A percentile compares a stretch with the other conserved stretches of the same genome.
These are phyloP conservation scores for Ascocoryne sarcoides DNA, from an alignment of 2,329 filamentous ascomycete species.

Conservation along the genomic window DNA sequence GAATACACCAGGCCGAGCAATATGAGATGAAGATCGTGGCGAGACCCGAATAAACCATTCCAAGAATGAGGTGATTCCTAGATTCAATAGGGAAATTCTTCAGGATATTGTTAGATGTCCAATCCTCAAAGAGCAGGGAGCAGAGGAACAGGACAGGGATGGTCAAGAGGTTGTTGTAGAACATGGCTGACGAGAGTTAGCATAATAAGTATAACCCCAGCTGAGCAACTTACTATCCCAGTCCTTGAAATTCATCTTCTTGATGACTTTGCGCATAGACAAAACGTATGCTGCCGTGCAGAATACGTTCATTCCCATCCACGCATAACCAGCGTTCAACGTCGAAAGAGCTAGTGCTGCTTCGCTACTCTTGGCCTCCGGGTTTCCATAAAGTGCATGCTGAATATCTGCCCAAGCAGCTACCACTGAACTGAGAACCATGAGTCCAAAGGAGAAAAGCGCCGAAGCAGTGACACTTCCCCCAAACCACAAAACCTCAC, in stretches of 20 bases:
- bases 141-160: slow-evolving; percentile 82
- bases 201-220: background rate
- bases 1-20: slow-evolving; percentile 97
- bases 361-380: slow-evolving; percentile 34
- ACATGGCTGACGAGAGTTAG: slow-evolving; percentile 67
- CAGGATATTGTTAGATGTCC: slow-evolving; percentile 74
- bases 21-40: slow-evolving; percentile 98
- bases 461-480: slow-evolving; percentile 81
- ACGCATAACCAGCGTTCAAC: slow-evolving; percentile 88
- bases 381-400: slow-evolving; percentile 56
- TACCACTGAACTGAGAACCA: slow-evolving; percentile 90
- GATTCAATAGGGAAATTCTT: slow-evolving; percentile 81
- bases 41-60: slow-evolving; percentile 91
- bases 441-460: slow-evolving; percentile 88
- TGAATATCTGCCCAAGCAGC: slow-evolving; percentile 97
- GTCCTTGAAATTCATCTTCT: slow-evolving; percentile 99
- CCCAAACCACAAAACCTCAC: slow-evolving; percentile 97
- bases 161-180: slow-evolving; percentile 97
- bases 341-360: slow-evolving; percentile 74
- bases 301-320: slow-evolving; percentile 96
- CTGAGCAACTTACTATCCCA: slow-evolving; percentile 78
- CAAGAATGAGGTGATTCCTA: slow-evolving; percentile 70
- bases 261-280: slow-evolving; percentile 96
- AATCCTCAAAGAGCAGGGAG: slow-evolving; percentile 82
- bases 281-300: slow-evolving; percentile 86